A percentile compares a stretch with the other conserved stretches of the same genome.
Conservation (phyloP, 2,329 filamentous ascomycete species). For the Myriosclerotinia curreyana region DNA sequence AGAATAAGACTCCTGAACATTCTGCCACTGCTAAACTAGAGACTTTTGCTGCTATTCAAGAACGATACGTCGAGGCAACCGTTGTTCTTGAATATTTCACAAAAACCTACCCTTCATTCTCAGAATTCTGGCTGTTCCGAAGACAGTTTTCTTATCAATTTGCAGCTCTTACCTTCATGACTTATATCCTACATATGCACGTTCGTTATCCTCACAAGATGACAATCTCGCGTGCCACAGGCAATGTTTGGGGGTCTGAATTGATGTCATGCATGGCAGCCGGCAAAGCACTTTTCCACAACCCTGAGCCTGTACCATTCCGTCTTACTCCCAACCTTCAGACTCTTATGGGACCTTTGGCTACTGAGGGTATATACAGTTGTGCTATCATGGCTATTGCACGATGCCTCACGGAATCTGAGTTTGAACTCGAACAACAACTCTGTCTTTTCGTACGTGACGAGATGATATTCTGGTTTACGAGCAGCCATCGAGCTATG, state of each 20-base stretch:
- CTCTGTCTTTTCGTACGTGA: constrained; percentile 93
- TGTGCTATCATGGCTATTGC: constrained; percentile 95
- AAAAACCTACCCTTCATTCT: constrained; percentile 78
- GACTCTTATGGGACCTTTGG: constrained; percentile 90
- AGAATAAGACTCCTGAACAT: constrained; percentile 64
- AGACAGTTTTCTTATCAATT: constrained; percentile 96
- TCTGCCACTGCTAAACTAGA: constrained; percentile 74
- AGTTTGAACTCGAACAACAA: constrained; percentile 89
- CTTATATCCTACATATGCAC: constrained; percentile 96
- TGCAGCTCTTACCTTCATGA: constrained; percentile 95
- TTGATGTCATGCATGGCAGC: constrained; percentile 86
- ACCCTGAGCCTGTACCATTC: constrained; percentile 95
- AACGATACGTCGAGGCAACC: constrained; percentile 83
- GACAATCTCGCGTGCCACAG: constrained; percentile 79
- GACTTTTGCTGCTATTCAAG: constrained; percentile 91
- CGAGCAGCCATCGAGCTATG: constrained; percentile 66
- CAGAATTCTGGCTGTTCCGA: constrained; percentile 98
- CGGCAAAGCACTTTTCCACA: constrained; percentile 85
- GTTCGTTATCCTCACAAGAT: constrained; percentile 95
- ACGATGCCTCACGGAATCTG: constrained; percentile 84
- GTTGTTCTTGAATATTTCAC: constrained; percentile 88
- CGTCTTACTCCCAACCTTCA: constrained; percentile 94
- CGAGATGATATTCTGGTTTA: constrained; percentile 98
- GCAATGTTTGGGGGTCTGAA: constrained; percentile 95
- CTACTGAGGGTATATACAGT: constrained; percentile 95